Base-by-base conservation (phyloP, 73 alveolate genomes). In the Paramecium primaurelia region DNA sequence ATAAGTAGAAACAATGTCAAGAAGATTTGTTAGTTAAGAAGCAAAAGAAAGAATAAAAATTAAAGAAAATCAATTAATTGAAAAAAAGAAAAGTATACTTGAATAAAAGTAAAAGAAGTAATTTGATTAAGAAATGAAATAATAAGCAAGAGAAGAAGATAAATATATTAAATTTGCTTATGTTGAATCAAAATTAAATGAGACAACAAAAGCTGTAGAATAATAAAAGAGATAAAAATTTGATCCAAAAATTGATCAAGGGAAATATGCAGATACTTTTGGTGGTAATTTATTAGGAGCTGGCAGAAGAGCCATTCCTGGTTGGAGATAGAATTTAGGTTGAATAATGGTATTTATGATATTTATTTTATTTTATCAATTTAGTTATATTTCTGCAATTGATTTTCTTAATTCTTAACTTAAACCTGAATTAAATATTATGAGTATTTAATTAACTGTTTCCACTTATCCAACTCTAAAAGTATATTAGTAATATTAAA, bases 221-320 rank as follows among this genome's bases (percentile, higher is more conserved):
- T 38, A 4, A 14, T 22, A 40, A 22, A 77, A 77, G 45, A 77
- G 89, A 77, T 10, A 36, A 11, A 77, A 77, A 30, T 77, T 40
- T 77, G 89, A 77, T 77, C 89, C 89, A 2, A 77, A 42, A 40
- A 59, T 77, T 12, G 89, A 77, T 77, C 25, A 44, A 40, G 64
- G 71, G 44, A 77, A 77, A 77, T 77, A 77, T 77, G 89, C 89
- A 36, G 89, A 77, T 20, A 77, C 89, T 44, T 80, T 80, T 47
- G 91, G 91, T 14, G 75, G 91, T 4, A 80, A 80, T 36, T 26
- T 80, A 36, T 25, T 80, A 49, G 91, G 91, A 25, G 71, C 71
- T 26, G 91, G 91, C 7, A 80, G 91, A 80, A 80, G 91, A 80
- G 91, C 91, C 18, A 42, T 44, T 32, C 91, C 91, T 22, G 28